Base-by-base conservation (phyloP, 805 yeast species). In the Candida saitoana region DNA sequence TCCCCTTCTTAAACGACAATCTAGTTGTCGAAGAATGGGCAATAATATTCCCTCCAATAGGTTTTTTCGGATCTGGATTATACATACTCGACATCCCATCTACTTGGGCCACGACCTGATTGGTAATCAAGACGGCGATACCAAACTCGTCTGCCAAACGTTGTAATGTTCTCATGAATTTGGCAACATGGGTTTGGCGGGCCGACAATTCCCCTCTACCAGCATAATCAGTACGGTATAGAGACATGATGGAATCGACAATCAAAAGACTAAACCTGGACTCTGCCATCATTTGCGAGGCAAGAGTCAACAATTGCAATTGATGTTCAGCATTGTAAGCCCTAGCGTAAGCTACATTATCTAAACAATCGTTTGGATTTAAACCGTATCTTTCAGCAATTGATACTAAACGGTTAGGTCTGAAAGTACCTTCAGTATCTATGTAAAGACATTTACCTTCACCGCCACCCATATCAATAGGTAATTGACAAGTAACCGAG, bases 321-420 rank as follows among this genome's bases (percentile, higher is more conserved):
- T 93, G 97, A 62, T 93, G 99, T 59, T 93, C 99, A 1, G 97
- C 96, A 55, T 93, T 93, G 63, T 87, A 90, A 3, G 98, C 97
- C 27, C 53, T 38, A 5, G 53, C 53, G 33, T 49, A 49, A 2
- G 48, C 46, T 7, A 49, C 48, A 24, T 49, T 49, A 22, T 49
- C 51, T 9, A 49, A 39, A 36, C 51, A 47, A 11, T 49, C 44
- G 9, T 49, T 50, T 2, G 45, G 43, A 42, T 49, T 50, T 5
- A 49, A 49, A 6, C 44, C 48, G 39, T 43, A 49, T 30, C 53
- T 39, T 33, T 43, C 51, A 7, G 53, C 53, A 34, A 49, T 49
- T 2, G 51, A 30, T 29, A 41, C 44, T 17, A 49, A 47, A 38
- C 53, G 41, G 30, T 49, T 50, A 1, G 53, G 53, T 42, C 53